Conservation (phyloP, 1,284 basidiomycete species). For the Vanrija pseudolonga region DNA sequence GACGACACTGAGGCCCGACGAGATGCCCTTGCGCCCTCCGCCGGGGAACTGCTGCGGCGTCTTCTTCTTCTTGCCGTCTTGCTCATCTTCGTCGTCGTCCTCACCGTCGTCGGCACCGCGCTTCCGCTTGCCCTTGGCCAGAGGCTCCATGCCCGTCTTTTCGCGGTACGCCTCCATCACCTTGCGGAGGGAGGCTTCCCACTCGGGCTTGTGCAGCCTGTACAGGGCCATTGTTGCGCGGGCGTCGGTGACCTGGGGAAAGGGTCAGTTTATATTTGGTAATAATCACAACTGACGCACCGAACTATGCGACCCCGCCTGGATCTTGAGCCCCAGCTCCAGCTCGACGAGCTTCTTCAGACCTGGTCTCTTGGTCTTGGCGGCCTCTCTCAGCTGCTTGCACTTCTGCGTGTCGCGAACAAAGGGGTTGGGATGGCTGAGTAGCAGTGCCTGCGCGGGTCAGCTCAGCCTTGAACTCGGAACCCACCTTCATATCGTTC, state of each 20-base stretch:
- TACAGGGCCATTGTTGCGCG: slow-evolving; percentile 95
- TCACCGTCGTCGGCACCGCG: slow-evolving; percentile 29
- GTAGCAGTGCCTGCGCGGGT: slow-evolving; percentile 65
- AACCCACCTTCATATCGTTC: slow-evolving; percentile 78
- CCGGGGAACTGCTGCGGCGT: slow-evolving; percentile 50
- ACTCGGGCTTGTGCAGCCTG: slow-evolving; percentile 76
- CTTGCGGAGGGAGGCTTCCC: slow-evolving; percentile 60
- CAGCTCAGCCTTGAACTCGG: neutral
- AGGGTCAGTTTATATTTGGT: neutral
- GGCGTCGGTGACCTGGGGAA: slow-evolving; percentile 76
- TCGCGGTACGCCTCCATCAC: slow-evolving; percentile 40
- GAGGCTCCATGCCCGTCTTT: slow-evolving; percentile 25
- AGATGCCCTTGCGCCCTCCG: slow-evolving; percentile 63
- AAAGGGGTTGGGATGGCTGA: slow-evolving; percentile 78
- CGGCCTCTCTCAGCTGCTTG: slow-evolving; percentile 52
- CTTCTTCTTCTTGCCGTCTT: slow-evolving; percentile 23
- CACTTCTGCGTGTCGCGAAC: slow-evolving; percentile 79
- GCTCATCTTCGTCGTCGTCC: slow-evolving; percentile 25
- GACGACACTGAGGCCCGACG: slow-evolving; percentile 66
- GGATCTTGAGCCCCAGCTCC: slow-evolving; percentile 78
- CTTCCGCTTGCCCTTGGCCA: slow-evolving; percentile 13
- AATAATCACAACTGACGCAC: slow-evolving; percentile 51
- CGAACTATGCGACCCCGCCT: slow-evolving; percentile 81
- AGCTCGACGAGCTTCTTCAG: slow-evolving; percentile 77
- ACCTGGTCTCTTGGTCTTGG: slow-evolving; percentile 64